phyloP scores from a whole-genome alignment of 257 asterid species.

The Solanum ossicruentum region DNA sequence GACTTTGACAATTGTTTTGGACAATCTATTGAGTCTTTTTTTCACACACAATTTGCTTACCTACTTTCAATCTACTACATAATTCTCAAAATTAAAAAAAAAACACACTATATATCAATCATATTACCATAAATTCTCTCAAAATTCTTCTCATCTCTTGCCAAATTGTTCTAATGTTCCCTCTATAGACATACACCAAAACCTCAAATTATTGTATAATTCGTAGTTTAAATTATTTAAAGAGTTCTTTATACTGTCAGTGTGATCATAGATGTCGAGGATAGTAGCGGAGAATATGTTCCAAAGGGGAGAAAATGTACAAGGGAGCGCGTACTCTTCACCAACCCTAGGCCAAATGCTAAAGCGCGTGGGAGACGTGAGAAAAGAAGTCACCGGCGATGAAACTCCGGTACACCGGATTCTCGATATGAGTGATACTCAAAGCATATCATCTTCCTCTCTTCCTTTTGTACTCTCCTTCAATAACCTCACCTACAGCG shows the following conservation, averaged over 20 bases:
- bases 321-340: neutral
- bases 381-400: conserved; percentile 53
- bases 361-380: conserved; percentile 18
- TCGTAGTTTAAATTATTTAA: neutral
- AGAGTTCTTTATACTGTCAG: neutral
- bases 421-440: conserved; percentile 26
- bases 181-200: neutral
- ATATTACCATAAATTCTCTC: neutral
- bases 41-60: neutral
- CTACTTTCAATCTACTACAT: neutral
- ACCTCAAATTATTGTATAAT: neutral
- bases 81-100: neutral
- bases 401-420: conserved; percentile 69
- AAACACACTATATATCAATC: neutral
- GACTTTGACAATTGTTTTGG: neutral
- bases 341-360: conserved; percentile 28
- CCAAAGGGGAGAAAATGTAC: conserved; percentile 1
- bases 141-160: neutral
- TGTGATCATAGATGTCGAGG: conserved; percentile 5
- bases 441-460: neutral
- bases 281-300: conserved; percentile 14
- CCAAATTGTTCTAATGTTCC: neutral
- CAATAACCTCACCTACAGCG: conserved; percentile 46
- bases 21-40: neutral
- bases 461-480: conserved; percentile 64